Evolutionary conservation across 139 green algal species (phyloP).

Genomic region (Coelastrella sp.): DNA sequence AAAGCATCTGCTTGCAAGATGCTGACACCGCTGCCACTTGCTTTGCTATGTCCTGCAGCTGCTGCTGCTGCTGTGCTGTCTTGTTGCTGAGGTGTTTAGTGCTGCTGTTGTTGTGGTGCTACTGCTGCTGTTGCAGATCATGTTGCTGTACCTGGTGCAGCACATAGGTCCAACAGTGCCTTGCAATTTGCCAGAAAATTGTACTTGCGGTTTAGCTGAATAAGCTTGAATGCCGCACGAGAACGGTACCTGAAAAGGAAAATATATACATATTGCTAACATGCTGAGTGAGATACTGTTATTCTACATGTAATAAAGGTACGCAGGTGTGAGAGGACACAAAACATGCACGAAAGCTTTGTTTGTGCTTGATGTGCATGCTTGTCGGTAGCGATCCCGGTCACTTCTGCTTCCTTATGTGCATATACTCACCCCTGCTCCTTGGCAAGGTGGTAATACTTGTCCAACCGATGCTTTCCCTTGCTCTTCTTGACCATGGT

Average conservation of each 20-base stretch:
- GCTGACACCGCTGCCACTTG: too few relatives aligned
- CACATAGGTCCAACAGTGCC: constrained; percentile 94
- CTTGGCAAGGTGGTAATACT: constrained; percentile 99
- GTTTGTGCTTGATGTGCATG: neutral
- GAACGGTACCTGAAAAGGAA: constrained; percentile 87
- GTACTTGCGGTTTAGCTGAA: constrained; percentile 99
- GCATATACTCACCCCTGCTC: constrained; percentile 89
- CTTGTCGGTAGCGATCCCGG: neutral
- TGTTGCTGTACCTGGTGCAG: constrained; percentile 83
- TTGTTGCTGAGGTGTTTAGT: neutral
- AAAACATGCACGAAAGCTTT: too few relatives aligned
- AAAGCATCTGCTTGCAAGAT: too few relatives aligned
- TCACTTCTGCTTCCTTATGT: neutral
- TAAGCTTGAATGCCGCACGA: constrained; percentile 99
- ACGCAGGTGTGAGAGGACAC: too few relatives aligned
- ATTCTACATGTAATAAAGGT: too few relatives aligned
- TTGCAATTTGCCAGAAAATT: constrained; percentile 88
- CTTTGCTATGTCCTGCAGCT: too few relatives aligned
- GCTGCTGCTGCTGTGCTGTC: too few relatives aligned
- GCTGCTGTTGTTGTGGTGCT: neutral
- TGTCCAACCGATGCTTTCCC: constrained; percentile 95
- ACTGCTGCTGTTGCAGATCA: neutral
- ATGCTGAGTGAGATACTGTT: too few relatives aligned
- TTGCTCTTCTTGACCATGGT: constrained; percentile 68
- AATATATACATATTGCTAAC: too few relatives aligned